Evolutionary conservation across 2,329 filamentous ascomycete genomes (phyloP).

Genomic region (Septoria linicola): DNA sequence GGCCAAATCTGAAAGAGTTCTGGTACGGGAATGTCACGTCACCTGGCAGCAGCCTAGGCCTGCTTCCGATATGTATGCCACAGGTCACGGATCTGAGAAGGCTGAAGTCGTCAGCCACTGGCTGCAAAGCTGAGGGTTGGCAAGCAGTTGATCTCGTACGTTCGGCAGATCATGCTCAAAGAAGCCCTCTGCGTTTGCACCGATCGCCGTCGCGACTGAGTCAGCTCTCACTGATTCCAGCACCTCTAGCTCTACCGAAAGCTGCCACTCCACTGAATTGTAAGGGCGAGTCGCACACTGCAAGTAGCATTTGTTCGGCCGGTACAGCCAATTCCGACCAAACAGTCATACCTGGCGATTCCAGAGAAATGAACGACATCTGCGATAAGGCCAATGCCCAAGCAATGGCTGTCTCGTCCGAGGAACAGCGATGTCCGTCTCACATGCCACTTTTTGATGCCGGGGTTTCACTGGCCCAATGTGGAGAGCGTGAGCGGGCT

Average conservation of each 20-base stretch:
- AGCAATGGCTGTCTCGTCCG: too few species aligned
- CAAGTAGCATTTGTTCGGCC: not conserved
- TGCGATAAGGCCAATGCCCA: too few species aligned
- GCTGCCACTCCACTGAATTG: not conserved
- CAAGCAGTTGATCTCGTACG: not conserved
- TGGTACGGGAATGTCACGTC: conserved; percentile 29
- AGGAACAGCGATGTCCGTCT: too few species aligned
- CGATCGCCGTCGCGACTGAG: not conserved
- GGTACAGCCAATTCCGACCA: not conserved
- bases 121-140: not conserved
- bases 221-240: conserved; percentile 3
- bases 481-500: too few species aligned
- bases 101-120: not conserved
- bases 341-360: not conserved
- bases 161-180: not conserved
- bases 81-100: not conserved
- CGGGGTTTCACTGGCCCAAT: too few species aligned
- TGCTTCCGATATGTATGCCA: conserved; percentile 1
- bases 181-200: too few species aligned
- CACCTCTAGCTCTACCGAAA: not conserved
- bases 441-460: too few species aligned
- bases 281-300: not conserved
- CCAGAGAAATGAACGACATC: not conserved
- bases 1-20: conserved; percentile 28
- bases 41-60: not conserved